Evolutionary conservation across 352 stramenopile genomes (phyloP), one percentile per base, ranked within the genome.

Genomic region (Achlya hypogyna): DNA sequence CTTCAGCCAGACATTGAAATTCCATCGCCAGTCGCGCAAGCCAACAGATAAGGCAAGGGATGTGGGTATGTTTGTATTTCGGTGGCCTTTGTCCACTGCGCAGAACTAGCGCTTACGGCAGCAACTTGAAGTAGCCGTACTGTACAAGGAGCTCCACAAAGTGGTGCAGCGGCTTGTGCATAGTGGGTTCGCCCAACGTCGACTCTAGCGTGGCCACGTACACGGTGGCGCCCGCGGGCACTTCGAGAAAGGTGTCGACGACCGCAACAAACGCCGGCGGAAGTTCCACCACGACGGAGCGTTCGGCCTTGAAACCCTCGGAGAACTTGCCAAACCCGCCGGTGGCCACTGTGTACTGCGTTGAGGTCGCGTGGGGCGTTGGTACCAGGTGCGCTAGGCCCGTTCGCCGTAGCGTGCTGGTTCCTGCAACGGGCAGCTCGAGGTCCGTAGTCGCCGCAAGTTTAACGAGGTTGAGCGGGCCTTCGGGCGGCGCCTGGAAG

Each of bases 251-350:
- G 18, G 9, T 5, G 5, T 62, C 29, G 8, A 62, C 22, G 12
- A 49, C 53, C 5, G 53, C 20, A 18, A 25, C 27, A n/a, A 62
- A 25, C 18, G 25, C 27, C 2, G 5, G 18, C 4, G 53, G 53
- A 5, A 62, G 22, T n/a, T 9, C 16, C 16, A 62, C 5, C 31
- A 32, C 38, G 25, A 16, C 49, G 18, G 28, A 18, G 16, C 31
- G 20, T 23, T 62, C 53, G 53, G 53, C 53, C 29, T 62, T 62
- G 53, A 29, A 62, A 14, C 53, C 53, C 16, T 62, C 53, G 14
- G 53, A 29, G 27, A 42, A 62, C n/a, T 43, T 42, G 8, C 31
- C 14, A 10, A 25, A 42, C 4, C 53, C 53, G 31, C 53, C 53
- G 31, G 38, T 62, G 4, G 53, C 53, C 14, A 62, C 10, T 23